Conservation (phyloP, 345 rosid genomes). For the Excoecaria agallocha region DNA sequence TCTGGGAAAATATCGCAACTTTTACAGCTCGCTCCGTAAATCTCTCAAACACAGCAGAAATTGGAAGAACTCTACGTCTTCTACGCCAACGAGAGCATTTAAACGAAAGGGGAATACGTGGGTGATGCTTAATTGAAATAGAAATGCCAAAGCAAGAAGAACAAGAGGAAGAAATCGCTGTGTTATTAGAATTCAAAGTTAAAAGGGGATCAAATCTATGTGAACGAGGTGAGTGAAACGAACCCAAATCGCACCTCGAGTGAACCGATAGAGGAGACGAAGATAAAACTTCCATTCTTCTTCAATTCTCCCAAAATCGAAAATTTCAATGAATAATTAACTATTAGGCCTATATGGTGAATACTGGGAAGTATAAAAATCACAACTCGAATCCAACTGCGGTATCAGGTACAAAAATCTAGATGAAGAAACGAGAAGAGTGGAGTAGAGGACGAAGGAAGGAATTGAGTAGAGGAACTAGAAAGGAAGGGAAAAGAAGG, state of each 20-base stretch:
- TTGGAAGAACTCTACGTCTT: constrained; percentile 41
- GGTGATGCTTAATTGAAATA: constrained; percentile 36
- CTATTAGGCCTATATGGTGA: background rate
- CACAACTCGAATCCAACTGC: background rate
- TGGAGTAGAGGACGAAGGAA: constrained; percentile 12
- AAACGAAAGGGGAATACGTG: constrained; percentile 7
- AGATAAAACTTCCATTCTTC: constrained; percentile 52
- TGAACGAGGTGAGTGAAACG: constrained; percentile 25
- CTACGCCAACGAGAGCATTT: constrained; percentile 28
- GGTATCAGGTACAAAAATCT: constrained; percentile 15
- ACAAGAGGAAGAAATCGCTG: constrained; percentile 40
- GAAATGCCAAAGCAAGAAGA: constrained; percentile 58
- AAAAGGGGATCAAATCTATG: constrained; percentile 12
- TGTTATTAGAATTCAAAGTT: constrained; percentile 19
- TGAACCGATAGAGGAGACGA: constrained; percentile 54
- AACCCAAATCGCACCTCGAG: constrained; percentile 37
- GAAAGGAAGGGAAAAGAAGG: constrained; percentile 5
- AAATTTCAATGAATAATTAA: background rate
- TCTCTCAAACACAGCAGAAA: constrained; percentile 82
- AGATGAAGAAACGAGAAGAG: constrained; percentile 3
- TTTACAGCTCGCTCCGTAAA: constrained; percentile 82
- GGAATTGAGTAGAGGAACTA: constrained; percentile 11
- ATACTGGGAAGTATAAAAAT: background rate
- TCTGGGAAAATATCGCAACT: constrained; percentile 76
- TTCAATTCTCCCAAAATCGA: background rate